Conservation (phyloP, 2,329 filamentous ascomycete species). For the Fusarium sp. region DNA sequence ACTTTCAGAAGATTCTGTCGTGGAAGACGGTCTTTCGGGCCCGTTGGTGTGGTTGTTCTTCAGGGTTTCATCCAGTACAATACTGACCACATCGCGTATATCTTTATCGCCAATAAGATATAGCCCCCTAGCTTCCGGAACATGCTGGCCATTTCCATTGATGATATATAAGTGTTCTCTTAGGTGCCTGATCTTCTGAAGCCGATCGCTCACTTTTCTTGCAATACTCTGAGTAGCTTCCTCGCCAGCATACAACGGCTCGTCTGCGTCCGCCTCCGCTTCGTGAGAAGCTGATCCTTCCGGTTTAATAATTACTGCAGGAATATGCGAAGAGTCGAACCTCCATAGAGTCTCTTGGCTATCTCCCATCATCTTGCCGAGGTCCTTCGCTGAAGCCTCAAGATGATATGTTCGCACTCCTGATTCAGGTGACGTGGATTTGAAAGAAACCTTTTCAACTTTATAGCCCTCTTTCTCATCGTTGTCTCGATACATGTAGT, state of each 20-base stretch:
- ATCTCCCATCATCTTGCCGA: background rate
- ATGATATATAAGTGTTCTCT: constrained; percentile 34
- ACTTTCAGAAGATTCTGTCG: constrained; percentile 15
- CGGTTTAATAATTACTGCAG: background rate
- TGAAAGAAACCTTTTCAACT: constrained; percentile 30
- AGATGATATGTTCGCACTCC: constrained; percentile 26
- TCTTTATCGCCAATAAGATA: constrained; percentile 45
- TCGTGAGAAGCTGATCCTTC: constrained; percentile 1
- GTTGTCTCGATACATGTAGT: constrained; percentile 30
- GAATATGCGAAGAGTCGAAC: background rate
- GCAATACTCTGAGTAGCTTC: constrained; percentile 30
- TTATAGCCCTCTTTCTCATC: constrained; percentile 22
- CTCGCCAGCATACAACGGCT: constrained; percentile 20
- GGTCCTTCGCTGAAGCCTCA: constrained; percentile 29
- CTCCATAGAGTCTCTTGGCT: constrained; percentile 27
- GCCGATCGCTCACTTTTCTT: constrained; percentile 40
- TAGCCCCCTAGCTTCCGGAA: constrained; percentile 27
- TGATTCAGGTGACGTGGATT: constrained; percentile 9
- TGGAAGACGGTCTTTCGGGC: constrained; percentile 13
- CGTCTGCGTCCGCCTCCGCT: background rate
- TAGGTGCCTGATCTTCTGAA: constrained; percentile 33
- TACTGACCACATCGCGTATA: constrained; percentile 44
- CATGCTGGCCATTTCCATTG: constrained; percentile 26
- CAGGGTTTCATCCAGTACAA: constrained; percentile 37
- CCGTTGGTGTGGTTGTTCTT: constrained; percentile 8